phyloP scores from a whole-genome alignment of 1,284 basidiomycete species.

The Heliocybe sulcata region DNA sequence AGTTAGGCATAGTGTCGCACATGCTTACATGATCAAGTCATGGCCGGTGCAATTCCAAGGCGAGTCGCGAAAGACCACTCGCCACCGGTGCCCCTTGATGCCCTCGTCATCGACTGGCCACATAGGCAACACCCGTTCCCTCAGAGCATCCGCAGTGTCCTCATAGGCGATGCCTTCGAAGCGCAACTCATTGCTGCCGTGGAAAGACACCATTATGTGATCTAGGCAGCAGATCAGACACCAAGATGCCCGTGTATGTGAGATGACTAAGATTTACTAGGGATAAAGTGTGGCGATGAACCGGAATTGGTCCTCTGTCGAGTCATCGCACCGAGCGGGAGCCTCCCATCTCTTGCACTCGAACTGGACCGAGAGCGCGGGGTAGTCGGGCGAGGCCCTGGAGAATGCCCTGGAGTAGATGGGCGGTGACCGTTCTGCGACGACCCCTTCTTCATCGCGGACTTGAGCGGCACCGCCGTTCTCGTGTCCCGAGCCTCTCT shows the following conservation, averaged over 20 bases:
- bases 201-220: slow-evolving; percentile 27
- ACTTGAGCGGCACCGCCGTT: slow-evolving; percentile 32
- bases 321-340: slow-evolving; percentile 12
- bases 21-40: slow-evolving; percentile 34
- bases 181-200: slow-evolving; percentile 29
- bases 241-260: background rate
- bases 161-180: slow-evolving; percentile 31
- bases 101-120: slow-evolving; percentile 32
- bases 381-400: slow-evolving; percentile 4
- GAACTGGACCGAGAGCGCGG: background rate
- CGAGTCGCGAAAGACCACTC: slow-evolving; percentile 31
- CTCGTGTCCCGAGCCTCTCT: background rate
- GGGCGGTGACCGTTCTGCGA: slow-evolving; percentile 4
- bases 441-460: slow-evolving; percentile 48
- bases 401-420: slow-evolving; percentile 6
- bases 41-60: slow-evolving; percentile 35
- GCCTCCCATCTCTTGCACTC: background rate
- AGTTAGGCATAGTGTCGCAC: background rate
- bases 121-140: slow-evolving; percentile 33
- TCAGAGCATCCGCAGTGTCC: slow-evolving; percentile 29
- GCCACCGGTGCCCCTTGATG: slow-evolving; percentile 26
- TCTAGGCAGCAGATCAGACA: slow-evolving; percentile 12
- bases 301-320: slow-evolving; percentile 25
- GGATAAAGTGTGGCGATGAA: slow-evolving; percentile 16
- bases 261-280: background rate